Percentiles rank a stretch among this genome's conserved stretches.
Conservation (phyloP, 371 early-diverging fungal genomes). For the Furculomyces boomerangus region DNA sequence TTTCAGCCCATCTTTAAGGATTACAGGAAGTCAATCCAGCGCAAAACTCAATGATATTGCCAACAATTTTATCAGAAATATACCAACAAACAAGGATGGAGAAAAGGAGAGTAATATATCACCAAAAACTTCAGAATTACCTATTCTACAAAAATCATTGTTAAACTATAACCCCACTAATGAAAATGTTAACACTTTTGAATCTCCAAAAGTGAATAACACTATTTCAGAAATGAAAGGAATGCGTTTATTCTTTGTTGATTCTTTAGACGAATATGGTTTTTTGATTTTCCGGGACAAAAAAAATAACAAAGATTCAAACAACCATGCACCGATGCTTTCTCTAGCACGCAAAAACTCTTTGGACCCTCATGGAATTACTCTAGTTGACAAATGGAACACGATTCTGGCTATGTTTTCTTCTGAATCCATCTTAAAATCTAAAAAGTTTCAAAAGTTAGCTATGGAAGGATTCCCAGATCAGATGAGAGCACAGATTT, state of each 20-base stretch:
- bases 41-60: not conserved
- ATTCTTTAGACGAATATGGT: constrained; percentile 13
- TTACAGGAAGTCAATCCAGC: not conserved
- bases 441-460: constrained; percentile 21
- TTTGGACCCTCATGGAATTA: no score
- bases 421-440: constrained; percentile 10
- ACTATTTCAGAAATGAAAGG: constrained; percentile 11
- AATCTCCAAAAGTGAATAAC: not conserved
- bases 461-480: constrained; percentile 19
- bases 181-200: no score
- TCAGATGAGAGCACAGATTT: constrained; percentile 12
- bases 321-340: no score
- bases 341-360: no score
- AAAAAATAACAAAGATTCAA: no score
- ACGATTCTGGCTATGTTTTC: constrained; percentile 15
- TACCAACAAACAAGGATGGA: not conserved
- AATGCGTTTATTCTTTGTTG: constrained; percentile 19
- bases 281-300: constrained; percentile 10
- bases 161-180: no score
- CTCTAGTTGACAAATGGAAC: constrained; percentile 9
- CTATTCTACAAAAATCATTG: no score
- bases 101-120: not conserved
- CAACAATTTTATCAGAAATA: not conserved
- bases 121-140: no score
- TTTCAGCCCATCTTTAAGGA: not conserved